phyloP scores from a whole-genome alignment of 345 rosid genomes.

The Clarkia xantiana region DNA sequence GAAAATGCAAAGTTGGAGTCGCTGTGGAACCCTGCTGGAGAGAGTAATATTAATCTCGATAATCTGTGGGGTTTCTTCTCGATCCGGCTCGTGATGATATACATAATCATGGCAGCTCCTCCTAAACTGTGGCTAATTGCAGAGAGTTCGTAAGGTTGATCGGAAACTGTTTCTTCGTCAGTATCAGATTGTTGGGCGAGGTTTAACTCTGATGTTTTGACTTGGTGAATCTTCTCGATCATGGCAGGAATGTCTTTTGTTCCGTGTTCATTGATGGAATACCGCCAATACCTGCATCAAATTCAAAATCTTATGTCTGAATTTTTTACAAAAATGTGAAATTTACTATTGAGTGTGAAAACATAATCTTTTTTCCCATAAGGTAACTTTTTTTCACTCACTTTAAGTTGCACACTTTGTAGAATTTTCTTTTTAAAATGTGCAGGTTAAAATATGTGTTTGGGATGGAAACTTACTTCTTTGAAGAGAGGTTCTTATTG shows the following conservation, averaged over 20 bases:
- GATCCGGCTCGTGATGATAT: constrained; percentile 44
- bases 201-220: constrained; percentile 70
- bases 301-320: not conserved
- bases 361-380: too few relatives aligned
- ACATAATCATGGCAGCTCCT: constrained; percentile 86
- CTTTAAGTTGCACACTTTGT: too few relatives aligned
- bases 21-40: constrained; percentile 93
- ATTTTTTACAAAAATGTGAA: not conserved
- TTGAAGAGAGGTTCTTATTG: constrained; percentile 26
- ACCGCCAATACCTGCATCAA: constrained; percentile 69
- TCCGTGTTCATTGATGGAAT: constrained; percentile 89
- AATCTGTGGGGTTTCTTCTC: constrained; percentile 74
- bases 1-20: constrained; percentile 55
- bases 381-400: too few relatives aligned
- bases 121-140: constrained; percentile 90
- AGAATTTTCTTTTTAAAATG: not conserved
- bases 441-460: not conserved
- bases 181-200: constrained; percentile 32
- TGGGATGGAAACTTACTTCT: constrained; percentile 12
- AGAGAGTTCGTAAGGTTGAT: constrained; percentile 78
- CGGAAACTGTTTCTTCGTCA: constrained; percentile 35
- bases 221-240: constrained; percentile 80
- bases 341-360: too few relatives aligned
- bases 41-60: constrained; percentile 62
- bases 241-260: constrained; percentile 88